These are phyloP conservation scores for Termitomyces sp. DNA, from an alignment of 768 basidiomycete genomes.

Conservation along the genomic window DNA sequence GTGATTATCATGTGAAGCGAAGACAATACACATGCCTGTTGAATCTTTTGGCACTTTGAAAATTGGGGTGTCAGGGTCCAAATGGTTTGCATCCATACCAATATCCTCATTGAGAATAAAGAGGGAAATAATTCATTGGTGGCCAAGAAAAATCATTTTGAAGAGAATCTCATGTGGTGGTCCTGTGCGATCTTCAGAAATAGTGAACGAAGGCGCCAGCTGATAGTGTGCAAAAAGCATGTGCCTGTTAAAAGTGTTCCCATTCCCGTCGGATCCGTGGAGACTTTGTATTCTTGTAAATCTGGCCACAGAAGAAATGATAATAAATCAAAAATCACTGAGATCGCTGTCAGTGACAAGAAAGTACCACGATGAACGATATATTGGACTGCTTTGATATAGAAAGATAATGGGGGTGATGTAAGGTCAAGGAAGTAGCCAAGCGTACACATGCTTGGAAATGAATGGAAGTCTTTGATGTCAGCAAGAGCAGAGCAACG, in stretches of 20 bases:
- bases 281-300: neutral
- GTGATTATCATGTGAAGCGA: neutral
- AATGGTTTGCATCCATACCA: neutral
- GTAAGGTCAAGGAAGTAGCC: neutral
- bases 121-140: neutral
- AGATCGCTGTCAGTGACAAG: neutral
- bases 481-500: neutral
- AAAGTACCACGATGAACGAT: neutral
- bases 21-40: neutral
- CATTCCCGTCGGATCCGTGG: too few species aligned
- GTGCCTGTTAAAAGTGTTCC: neutral
- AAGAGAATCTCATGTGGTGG: too few species aligned
- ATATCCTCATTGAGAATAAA: neutral
- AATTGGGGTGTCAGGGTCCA: neutral
- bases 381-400: neutral
- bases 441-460: neutral
- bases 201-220: neutral
- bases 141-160: too few species aligned
- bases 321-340: neutral
- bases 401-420: neutral
- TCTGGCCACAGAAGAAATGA: neutral
- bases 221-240: too few species aligned
- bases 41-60: neutral
- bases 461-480: neutral
- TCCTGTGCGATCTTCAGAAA: neutral